Evolutionary conservation across 129 eudicot genomes (phyloP).

Genomic region (Ambrosia artemisiifolia): DNA sequence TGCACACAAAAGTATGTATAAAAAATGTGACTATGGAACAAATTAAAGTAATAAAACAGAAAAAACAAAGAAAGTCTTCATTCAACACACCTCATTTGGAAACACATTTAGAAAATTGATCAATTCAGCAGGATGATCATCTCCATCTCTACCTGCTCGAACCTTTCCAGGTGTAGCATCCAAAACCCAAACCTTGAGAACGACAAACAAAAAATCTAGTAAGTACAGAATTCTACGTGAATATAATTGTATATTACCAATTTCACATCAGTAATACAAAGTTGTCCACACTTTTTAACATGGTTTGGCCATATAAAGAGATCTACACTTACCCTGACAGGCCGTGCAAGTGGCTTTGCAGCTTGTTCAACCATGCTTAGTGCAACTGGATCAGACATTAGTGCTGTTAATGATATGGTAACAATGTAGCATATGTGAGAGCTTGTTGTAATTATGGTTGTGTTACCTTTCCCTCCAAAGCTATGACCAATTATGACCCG

Average conservation of each 20-base stretch:
- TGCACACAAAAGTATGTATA: background rate
- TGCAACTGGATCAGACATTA: slow-evolving; percentile 59
- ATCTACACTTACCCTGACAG: slow-evolving; percentile 6
- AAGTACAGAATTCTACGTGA: background rate
- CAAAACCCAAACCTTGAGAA: slow-evolving; percentile 77
- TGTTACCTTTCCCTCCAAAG: slow-evolving; percentile 96
- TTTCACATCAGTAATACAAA: background rate
- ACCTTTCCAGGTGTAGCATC: slow-evolving; percentile 98
- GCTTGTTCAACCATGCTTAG: slow-evolving; percentile 99
- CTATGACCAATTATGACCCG: slow-evolving; percentile 96
- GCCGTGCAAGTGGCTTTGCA: slow-evolving; percentile 78
- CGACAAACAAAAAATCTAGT: background rate
- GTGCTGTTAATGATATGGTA: background rate
- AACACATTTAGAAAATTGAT: slow-evolving; percentile 62
- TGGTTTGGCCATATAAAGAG: background rate
- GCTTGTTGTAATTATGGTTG: slow-evolving; percentile 3
- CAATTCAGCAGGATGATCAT: slow-evolving; percentile 93
- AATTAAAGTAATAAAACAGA: background rate
- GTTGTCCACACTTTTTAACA: background rate
- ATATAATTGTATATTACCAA: background rate
- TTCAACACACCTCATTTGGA: slow-evolving; percentile 54
- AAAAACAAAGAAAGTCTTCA: background rate
- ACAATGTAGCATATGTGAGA: background rate
- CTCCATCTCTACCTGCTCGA: slow-evolving; percentile 90
- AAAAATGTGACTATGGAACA: background rate